phyloP scores from a whole-genome alignment of 257 asterid species.

The Solanum tarapatanum region DNA sequence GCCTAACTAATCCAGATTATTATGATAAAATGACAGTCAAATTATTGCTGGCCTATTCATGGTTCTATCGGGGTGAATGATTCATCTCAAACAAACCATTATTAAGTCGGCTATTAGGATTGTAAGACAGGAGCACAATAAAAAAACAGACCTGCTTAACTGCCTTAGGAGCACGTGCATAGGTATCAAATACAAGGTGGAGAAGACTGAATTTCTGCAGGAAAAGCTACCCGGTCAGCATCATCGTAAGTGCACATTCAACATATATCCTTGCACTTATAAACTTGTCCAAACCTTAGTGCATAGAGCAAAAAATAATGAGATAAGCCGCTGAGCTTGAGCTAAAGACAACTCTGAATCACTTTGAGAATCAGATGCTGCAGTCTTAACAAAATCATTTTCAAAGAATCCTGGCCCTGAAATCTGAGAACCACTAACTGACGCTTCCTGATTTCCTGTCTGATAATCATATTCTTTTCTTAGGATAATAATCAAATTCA shows the following conservation, averaged over 20 bases:
- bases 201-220: conserved; percentile 78
- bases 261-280: not conserved
- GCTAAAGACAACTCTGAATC: conserved; percentile 44
- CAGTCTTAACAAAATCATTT: conserved; percentile 29
- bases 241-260: not conserved
- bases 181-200: conserved; percentile 63
- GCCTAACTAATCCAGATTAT: not conserved
- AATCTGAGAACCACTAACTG: conserved; percentile 74
- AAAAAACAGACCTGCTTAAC: conserved; percentile 67
- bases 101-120: not conserved
- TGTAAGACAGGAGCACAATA: conserved; percentile 3
- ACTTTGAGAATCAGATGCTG: conserved; percentile 31
- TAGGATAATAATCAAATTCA: not conserved
- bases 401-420: conserved; percentile 54
- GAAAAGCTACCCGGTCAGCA: conserved; percentile 8
- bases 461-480: conserved; percentile 8
- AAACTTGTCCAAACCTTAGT: conserved; percentile 44
- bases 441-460: conserved; percentile 71
- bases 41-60: not conserved
- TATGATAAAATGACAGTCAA: not conserved
- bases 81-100: not conserved
- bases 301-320: conserved; percentile 80
- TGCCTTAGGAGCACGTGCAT: conserved; percentile 57
- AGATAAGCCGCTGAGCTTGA: conserved; percentile 59
- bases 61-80: not conserved